A percentile compares a stretch with the other conserved stretches of the same genome.
Conservation (phyloP, 352 stramenopile species). For the Pythium rhizo-oryzae region DNA sequence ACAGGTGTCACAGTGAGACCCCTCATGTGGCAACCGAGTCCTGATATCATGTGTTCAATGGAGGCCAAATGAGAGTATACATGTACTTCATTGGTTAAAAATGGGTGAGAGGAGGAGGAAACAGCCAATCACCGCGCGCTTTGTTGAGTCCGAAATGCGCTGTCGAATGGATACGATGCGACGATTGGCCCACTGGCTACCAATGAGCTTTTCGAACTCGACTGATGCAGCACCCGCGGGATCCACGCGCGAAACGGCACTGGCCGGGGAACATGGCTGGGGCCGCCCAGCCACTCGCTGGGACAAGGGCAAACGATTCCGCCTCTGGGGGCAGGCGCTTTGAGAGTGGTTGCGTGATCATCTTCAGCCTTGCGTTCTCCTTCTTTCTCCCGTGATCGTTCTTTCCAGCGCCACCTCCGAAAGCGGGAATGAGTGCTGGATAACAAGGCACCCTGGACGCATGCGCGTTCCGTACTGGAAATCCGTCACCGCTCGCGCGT, state of each 20-base stretch:
- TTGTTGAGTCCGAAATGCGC: conserved; percentile 7
- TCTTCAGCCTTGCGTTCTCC: neutral
- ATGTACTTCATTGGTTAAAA: conserved; percentile 13
- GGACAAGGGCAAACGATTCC: neutral
- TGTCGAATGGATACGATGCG: conserved; percentile 22
- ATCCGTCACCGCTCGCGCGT: too few relatives aligned
- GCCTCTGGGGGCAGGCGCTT: neutral
- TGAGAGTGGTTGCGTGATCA: conserved; percentile 2
- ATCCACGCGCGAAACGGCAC: conserved; percentile 16
- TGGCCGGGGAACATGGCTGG: neutral
- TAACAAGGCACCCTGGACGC: too few relatives aligned
- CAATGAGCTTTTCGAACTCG: conserved; percentile 18
- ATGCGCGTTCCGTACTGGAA: neutral
- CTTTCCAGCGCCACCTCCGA: too few relatives aligned
- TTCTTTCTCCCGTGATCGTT: too few relatives aligned
- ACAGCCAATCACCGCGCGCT: conserved; percentile 2
- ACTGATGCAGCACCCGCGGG: conserved; percentile 30
- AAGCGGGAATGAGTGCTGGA: neutral
- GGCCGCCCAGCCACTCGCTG: conserved; percentile 9
- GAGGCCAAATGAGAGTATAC: conserved; percentile 4
- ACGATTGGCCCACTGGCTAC: conserved; percentile 21
- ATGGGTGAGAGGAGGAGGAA: neutral
- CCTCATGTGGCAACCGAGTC: conserved; percentile 10
- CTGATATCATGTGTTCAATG: neutral
- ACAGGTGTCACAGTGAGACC: conserved; percentile 17